A percentile compares a stretch with the other conserved stretches of the same genome.
These are phyloP conservation scores for Gillenia trifoliata DNA, from an alignment of 306 rosid genomes.

Conservation along the genomic window DNA sequence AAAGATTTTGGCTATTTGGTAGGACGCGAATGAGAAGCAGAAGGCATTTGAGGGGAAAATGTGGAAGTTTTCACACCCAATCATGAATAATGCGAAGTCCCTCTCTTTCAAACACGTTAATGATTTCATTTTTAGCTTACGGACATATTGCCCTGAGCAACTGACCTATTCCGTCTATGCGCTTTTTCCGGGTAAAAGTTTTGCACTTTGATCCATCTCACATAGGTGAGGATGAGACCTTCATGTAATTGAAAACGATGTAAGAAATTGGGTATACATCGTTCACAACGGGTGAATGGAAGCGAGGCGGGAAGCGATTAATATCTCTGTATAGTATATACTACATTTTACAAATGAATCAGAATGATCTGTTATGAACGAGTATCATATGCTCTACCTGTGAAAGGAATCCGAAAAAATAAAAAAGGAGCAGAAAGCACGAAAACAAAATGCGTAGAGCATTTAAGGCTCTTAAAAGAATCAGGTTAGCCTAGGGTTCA, in stretches of 20 bases:
- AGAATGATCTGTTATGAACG: neutral
- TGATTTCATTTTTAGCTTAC: too few species aligned
- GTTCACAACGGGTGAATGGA: neutral
- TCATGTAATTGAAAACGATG: too few species aligned
- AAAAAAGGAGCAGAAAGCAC: neutral
- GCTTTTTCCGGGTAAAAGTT: too few species aligned
- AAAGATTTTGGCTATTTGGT: neutral
- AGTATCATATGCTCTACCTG: neutral
- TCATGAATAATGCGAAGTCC: too few species aligned
- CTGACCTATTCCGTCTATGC: too few species aligned
- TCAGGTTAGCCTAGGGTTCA: conserved; percentile 24
- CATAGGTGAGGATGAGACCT: too few species aligned
- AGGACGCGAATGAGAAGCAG: neutral
- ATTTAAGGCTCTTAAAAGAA: conserved; percentile 19
- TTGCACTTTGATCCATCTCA: too few species aligned
- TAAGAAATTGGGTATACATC: too few species aligned
- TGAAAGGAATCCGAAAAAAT: neutral
- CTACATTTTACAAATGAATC: conserved; percentile 12
- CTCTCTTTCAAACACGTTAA: too few species aligned
- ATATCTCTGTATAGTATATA: neutral
- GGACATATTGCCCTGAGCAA: too few species aligned
- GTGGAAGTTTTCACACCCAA: too few species aligned
- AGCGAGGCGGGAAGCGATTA: neutral
- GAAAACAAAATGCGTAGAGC: conserved; percentile 17
- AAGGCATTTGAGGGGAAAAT: neutral